Percentiles rank a stretch among this genome's conserved stretches.
Conservation (phyloP, 2,329 filamentous ascomycete genomes). For the Aureobasidium sp. region DNA sequence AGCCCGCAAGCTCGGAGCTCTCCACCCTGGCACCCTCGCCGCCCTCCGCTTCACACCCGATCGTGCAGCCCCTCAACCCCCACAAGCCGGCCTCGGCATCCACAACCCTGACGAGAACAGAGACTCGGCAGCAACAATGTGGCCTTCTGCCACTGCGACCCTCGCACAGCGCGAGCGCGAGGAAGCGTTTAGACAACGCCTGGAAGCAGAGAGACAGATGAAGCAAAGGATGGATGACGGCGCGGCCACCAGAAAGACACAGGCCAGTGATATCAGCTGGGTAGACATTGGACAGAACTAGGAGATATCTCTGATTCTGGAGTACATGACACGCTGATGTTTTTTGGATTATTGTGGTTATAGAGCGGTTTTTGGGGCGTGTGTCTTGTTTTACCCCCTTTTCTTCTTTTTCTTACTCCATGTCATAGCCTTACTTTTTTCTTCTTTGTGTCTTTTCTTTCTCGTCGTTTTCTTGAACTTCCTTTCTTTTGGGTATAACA, state of each 20-base stretch:
- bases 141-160: not conserved
- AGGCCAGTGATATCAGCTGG: conserved; percentile 10
- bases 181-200: not conserved
- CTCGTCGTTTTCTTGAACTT: too few relatives aligned
- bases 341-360: not conserved
- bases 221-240: not conserved
- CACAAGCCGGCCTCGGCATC: not conserved
- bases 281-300: conserved; percentile 15
- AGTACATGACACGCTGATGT: not conserved
- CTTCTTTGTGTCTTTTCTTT: not conserved
- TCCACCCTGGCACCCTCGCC: conserved; percentile 11
- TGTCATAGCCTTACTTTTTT: not conserved
- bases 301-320: conserved; percentile 6
- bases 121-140: not conserved
- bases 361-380: not conserved
- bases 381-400: not conserved
- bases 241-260: not conserved
- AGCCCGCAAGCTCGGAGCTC: conserved; percentile 5
- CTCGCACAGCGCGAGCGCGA: not conserved
- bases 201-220: not conserved
- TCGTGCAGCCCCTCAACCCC: not conserved
- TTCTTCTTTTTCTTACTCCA: not conserved
- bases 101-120: not conserved
- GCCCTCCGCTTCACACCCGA: conserved; percentile 11
- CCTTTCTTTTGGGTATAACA: not conserved